Evolutionary conservation across 768 basidiomycete species (phyloP), one percentile per base, ranked within the genome.

Genomic region (Amyloporia xantha): DNA sequence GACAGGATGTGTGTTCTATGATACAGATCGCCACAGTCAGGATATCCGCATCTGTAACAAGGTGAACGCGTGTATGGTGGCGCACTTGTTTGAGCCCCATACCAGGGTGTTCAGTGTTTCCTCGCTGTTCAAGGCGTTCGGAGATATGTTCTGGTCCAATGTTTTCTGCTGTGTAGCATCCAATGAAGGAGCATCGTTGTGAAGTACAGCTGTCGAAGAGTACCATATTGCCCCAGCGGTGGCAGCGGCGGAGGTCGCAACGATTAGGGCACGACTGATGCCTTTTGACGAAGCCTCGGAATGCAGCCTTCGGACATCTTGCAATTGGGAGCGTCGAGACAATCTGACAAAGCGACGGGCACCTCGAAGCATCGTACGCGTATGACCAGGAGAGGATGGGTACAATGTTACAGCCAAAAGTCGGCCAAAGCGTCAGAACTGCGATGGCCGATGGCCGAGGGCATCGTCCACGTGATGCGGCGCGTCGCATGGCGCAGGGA

Each of bases 61-160:
- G 72, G 28, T 64, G 19, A 81, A 64, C 10, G 71, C 57, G 42
- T 68, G 70, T 7, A 12, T 10, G 2, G 35, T 23, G 9, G 61
- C 73, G 55, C 60, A 84, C 86, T 66, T 77, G 58, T 88, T 90
- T 17, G 85, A 85, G 33, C 87, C 86, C 86, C 87, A 90, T 0
- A 80, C 78, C 9, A 86, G 60, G 2, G 77, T 70, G 45, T 66
- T 66, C 41, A 86, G 57, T n/a, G 44, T 60, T 19, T 66, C 58
- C n/a, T 54, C 56, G 6, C 48, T 28, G 30, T 21, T 35, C 19
- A 27, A 39, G 10, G 28, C 27, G 10, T 28, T 28, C 6, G 26
- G 23, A 5, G 23, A 21, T 46, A 15, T 28, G 19, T 24, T 30
- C 28, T 2, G 24, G 47, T 15, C 4, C 7, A 39, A 17, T 39